A percentile compares a stretch with the other conserved stretches of the same genome.
phyloP scores from a whole-genome alignment of 495 filamentous ascomycete genomes.

The Astrothelium subdiscretum region DNA sequence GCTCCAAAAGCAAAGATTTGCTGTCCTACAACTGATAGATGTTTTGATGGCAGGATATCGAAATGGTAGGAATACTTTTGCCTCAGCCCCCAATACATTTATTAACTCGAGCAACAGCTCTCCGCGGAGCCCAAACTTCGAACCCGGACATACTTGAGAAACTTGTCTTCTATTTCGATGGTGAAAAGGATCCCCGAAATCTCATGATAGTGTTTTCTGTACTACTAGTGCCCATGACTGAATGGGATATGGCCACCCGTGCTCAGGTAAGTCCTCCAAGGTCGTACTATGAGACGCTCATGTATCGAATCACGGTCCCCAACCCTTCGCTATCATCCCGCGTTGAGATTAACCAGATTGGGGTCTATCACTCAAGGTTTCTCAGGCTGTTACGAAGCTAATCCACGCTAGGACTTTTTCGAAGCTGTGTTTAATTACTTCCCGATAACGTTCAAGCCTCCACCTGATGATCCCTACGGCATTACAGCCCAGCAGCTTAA shows the following conservation, averaged over 20 bases:
- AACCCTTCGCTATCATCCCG: neutral
- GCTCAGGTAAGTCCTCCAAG: slow-evolving; percentile 40
- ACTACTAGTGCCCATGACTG: slow-evolving; percentile 57
- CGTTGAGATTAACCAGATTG: neutral
- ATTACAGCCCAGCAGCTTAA: slow-evolving; percentile 68
- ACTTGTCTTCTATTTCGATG: slow-evolving; percentile 56
- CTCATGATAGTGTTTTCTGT: slow-evolving; percentile 70
- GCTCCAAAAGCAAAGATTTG: slow-evolving; percentile 54
- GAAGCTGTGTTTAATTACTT: slow-evolving; percentile 71
- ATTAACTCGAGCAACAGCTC: slow-evolving; percentile 5
- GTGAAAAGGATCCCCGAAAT: slow-evolving; percentile 68
- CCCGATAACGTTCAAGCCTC: slow-evolving; percentile 65
- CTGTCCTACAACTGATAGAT: slow-evolving; percentile 53
- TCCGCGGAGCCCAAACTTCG: slow-evolving; percentile 22
- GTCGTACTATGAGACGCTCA: too few species aligned
- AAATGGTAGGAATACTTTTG: slow-evolving; percentile 31
- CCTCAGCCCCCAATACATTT: neutral
- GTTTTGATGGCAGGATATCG: slow-evolving; percentile 54
- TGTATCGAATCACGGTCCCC: too few species aligned
- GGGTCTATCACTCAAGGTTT: neutral
- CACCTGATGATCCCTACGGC: slow-evolving; percentile 62
- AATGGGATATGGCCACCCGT: slow-evolving; percentile 56
- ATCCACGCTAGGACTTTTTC: slow-evolving; percentile 35
- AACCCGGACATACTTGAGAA: slow-evolving; percentile 43
- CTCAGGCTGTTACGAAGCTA: neutral